phyloP scores from a whole-genome alignment of 192 early-diverging fungal genomes.

The Lunasporangiospora selenospora region DNA sequence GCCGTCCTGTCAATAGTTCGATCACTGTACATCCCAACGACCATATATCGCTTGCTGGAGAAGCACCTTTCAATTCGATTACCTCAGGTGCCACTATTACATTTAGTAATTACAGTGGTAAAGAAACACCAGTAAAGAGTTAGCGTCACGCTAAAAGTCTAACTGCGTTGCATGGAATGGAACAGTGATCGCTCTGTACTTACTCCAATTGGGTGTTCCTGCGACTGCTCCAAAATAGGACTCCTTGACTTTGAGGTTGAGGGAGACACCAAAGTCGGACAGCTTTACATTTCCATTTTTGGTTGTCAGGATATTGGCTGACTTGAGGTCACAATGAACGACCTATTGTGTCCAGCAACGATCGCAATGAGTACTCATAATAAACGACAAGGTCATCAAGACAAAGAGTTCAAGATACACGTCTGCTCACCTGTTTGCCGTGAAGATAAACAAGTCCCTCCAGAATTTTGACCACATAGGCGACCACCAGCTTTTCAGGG shows the following conservation, averaged over 20 bases:
- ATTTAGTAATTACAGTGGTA: conserved; percentile 10
- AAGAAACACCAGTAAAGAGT: not conserved
- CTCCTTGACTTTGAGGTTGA: conserved; percentile 77
- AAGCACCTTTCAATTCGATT: conserved; percentile 91
- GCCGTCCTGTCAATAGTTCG: conserved; percentile 92
- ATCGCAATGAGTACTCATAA: not conserved
- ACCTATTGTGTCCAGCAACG: conserved; percentile 47
- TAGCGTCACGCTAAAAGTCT: not conserved
- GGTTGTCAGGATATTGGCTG: conserved; percentile 96
- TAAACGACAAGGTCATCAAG: not conserved
- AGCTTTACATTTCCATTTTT: conserved; percentile 96
- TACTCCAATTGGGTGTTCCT: conserved; percentile 87
- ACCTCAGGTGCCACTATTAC: conserved; percentile 85
- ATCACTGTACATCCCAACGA: conserved; percentile 92
- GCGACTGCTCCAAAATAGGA: conserved; percentile 73
- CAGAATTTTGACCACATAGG: conserved; percentile 89
- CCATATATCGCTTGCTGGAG: conserved; percentile 93
- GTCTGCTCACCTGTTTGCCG: conserved; percentile 68
- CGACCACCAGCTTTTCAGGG: conserved; percentile 86
- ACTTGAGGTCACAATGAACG: conserved; percentile 97
- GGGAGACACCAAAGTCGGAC: conserved; percentile 95
- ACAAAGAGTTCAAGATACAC: not conserved
- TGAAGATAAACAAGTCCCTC: conserved; percentile 93
- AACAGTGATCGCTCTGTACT: too few relatives aligned
- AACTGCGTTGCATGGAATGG: too few relatives aligned